These are phyloP conservation scores for Cicer chorassanicum DNA, from an alignment of 306 rosid genomes.

Conservation along the genomic window DNA sequence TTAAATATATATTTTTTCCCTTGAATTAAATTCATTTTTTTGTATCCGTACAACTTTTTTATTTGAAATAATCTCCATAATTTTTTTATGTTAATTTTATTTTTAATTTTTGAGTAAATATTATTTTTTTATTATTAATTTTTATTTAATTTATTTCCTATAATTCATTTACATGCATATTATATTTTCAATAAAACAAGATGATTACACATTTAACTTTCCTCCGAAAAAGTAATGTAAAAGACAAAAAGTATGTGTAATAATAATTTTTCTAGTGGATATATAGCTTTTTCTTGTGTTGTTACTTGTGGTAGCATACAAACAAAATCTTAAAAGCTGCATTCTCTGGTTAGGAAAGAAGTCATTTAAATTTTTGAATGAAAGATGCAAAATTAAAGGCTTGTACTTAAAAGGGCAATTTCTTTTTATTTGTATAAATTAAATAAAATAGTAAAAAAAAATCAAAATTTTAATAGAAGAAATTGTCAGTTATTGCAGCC, in stretches of 20 bases:
- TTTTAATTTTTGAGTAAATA: too few species aligned
- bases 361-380: slow-evolving; percentile 37
- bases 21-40: neutral
- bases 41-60: too few species aligned
- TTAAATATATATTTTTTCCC: neutral
- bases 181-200: neutral
- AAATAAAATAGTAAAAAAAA: neutral
- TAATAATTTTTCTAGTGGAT: slow-evolving; percentile 13
- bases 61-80: too few species aligned
- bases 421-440: slow-evolving; percentile 48
- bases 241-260: neutral
- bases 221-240: neutral
- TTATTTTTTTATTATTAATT: too few species aligned
- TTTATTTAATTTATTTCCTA: too few species aligned
- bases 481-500: slow-evolving; percentile 51
- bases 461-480: slow-evolving; percentile 43
- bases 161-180: too few species aligned
- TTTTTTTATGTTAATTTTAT: too few species aligned
- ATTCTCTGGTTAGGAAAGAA: slow-evolving; percentile 46
- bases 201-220: neutral
- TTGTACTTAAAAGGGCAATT: slow-evolving; percentile 56
- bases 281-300: neutral
- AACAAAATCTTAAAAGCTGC: slow-evolving; percentile 49
- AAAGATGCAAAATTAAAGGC: slow-evolving; percentile 43
- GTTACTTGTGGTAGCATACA: slow-evolving; percentile 15